phyloP scores from a whole-genome alignment of 257 asterid species.

The Gentiana dahurica region DNA sequence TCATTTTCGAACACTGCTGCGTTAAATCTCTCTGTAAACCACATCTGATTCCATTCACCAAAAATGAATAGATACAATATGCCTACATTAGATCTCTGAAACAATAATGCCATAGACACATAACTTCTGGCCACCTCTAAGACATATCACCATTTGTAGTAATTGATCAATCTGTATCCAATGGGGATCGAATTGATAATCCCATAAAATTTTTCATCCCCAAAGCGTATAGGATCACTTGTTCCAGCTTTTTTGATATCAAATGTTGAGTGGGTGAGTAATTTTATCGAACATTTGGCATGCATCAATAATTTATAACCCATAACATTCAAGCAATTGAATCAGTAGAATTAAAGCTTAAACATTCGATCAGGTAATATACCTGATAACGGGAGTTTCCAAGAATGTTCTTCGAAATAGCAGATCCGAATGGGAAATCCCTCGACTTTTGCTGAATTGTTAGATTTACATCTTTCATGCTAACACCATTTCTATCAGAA shows the following conservation, averaged over 20 bases:
- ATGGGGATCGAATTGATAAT: too few relatives aligned
- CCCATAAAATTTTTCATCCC: too few relatives aligned
- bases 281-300: neutral
- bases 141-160: too few relatives aligned
- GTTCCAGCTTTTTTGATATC: neutral
- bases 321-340: neutral
- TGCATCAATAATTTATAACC: neutral
- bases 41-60: slow-evolving; percentile 18
- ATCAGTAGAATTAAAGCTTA: neutral
- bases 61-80: too few relatives aligned
- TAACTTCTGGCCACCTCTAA: too few relatives aligned
- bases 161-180: too few relatives aligned
- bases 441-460: slow-evolving; percentile 25
- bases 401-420: slow-evolving; percentile 29
- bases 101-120: too few relatives aligned
- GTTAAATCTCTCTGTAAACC: slow-evolving; percentile 54
- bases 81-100: too few relatives aligned
- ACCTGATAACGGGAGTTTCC: slow-evolving; percentile 37
- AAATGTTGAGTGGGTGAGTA: neutral
- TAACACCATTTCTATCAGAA: slow-evolving; percentile 22
- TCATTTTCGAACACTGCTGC: slow-evolving; percentile 66
- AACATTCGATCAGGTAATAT: neutral
- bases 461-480: slow-evolving; percentile 21
- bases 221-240: too few relatives aligned
- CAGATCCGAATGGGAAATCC: slow-evolving; percentile 49